A percentile compares a stretch with the other conserved stretches of the same genome.
phyloP scores from a whole-genome alignment of 257 asterid species.

The Leptodermis oblonga region DNA sequence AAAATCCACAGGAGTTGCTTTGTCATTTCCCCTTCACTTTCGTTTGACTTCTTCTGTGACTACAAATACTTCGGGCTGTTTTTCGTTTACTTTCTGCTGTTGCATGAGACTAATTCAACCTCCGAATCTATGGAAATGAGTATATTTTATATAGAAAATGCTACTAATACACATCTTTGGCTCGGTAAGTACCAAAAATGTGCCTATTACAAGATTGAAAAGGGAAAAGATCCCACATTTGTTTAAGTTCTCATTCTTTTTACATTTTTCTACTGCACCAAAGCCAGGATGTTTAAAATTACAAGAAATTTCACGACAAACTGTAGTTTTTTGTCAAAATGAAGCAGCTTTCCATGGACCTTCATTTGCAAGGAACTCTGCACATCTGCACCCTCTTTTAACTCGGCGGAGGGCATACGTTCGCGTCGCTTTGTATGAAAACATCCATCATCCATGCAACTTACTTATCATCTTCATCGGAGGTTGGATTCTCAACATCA shows the following conservation, averaged over 20 bases:
- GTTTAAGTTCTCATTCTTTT: background rate
- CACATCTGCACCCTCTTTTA: background rate
- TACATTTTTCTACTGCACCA: background rate
- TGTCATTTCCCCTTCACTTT: background rate
- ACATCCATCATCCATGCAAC: background rate
- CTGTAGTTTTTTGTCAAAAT: background rate
- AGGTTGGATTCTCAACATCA: constrained; percentile 49
- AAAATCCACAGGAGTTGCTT: background rate
- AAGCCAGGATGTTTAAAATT: background rate
- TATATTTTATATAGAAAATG: too few species aligned
- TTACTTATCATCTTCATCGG: constrained; percentile 51
- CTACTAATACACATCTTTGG: background rate
- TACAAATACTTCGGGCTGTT: too few species aligned
- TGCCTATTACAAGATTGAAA: background rate
- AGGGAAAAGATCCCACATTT: background rate
- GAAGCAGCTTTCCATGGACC: background rate
- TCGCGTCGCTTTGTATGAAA: background rate
- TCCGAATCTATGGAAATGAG: too few species aligned
- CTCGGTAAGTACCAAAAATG: too few species aligned
- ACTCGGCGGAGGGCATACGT: background rate
- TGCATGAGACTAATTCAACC: too few species aligned
- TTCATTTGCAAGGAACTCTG: background rate
- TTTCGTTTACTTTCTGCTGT: too few species aligned
- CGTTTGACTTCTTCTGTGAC: too few species aligned
- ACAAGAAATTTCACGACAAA: background rate